Percentiles rank a stretch among this genome's conserved stretches.
Evolutionary conservation across 2,329 filamentous ascomycete genomes (phyloP).

Genomic region (Podosphaera fusca): DNA sequence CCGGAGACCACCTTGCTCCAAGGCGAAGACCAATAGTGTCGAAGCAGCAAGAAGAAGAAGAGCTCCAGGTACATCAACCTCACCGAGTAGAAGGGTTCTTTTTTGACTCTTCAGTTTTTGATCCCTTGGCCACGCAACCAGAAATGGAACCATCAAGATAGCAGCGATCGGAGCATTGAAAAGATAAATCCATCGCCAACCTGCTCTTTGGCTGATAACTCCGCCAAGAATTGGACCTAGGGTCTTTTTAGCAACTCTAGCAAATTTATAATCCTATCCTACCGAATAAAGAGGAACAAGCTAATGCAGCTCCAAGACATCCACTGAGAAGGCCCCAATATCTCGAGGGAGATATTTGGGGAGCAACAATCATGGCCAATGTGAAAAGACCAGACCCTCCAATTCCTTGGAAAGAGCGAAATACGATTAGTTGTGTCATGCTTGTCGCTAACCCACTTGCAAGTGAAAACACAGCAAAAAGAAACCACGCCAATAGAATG

Average conservation of each 20-base stretch:
- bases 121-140: not conserved
- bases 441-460: slow-evolving; percentile 26
- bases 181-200: slow-evolving; percentile 3
- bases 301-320: not conserved
- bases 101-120: not conserved
- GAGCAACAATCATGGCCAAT: slow-evolving; percentile 4
- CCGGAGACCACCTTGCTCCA: slow-evolving; percentile 21
- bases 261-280: not conserved
- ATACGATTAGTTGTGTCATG: slow-evolving; percentile 19
- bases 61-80: slow-evolving; percentile 7
- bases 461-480: slow-evolving; percentile 33
- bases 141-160: not conserved
- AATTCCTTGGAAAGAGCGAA: slow-evolving; percentile 14
- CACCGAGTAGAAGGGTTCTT: not conserved
- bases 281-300: slow-evolving; percentile 1
- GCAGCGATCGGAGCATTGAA: slow-evolving; percentile 1
- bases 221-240: slow-evolving; percentile 11
- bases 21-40: slow-evolving; percentile 22
- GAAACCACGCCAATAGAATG: slow-evolving; percentile 25
- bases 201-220: slow-evolving; percentile 7
- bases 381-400: slow-evolving; percentile 19
- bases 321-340: slow-evolving; percentile 1
- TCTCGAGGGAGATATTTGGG: not conserved
- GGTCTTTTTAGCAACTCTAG: not conserved
- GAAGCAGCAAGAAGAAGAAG: slow-evolving; percentile 20